Evolutionary conservation across 2,329 filamentous ascomycete genomes (phyloP).

Genomic region (Chrysoporthe puriensis): DNA sequence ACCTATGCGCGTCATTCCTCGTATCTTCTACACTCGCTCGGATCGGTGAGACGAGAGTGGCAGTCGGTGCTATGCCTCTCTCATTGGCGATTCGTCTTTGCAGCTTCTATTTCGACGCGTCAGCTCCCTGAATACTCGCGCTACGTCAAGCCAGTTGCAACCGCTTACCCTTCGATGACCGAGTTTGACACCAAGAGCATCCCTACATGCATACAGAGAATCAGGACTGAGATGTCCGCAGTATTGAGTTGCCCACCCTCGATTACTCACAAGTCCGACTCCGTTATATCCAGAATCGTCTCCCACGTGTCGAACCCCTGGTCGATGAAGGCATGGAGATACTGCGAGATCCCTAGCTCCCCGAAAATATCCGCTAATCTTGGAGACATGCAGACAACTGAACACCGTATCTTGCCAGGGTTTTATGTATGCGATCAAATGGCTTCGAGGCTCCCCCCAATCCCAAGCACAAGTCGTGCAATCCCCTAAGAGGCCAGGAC

Average conservation of each 20-base stretch:
- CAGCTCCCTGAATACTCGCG: conserved; percentile 14
- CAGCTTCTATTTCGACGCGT: conserved; percentile 63
- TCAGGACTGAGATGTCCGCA: neutral
- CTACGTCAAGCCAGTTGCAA: conserved; percentile 23
- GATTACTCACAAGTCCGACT: conserved; percentile 73
- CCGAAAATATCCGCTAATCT: conserved; percentile 68
- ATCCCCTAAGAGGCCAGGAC: neutral
- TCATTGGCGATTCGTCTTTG: conserved; percentile 80
- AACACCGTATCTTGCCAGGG: conserved; percentile 9
- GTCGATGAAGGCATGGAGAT: conserved; percentile 71
- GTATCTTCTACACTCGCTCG: conserved; percentile 57
- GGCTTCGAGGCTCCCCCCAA: conserved; percentile 19
- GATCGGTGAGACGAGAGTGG: conserved; percentile 53
- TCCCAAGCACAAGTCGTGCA: neutral
- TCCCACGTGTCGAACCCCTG: conserved; percentile 88
- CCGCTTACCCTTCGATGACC: conserved; percentile 75
- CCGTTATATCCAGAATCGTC: conserved; percentile 80
- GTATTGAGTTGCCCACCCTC: neutral
- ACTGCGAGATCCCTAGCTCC: conserved; percentile 79
- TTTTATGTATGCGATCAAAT: conserved; percentile 13
- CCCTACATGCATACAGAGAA: conserved; percentile 48
- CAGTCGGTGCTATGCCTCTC: conserved; percentile 62
- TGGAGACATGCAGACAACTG: conserved; percentile 55
- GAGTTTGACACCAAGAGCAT: conserved; percentile 75
- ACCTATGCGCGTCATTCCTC: conserved; percentile 57